phyloP scores from a whole-genome alignment of 257 asterid genomes.

The Nicotiana noctiflora region DNA sequence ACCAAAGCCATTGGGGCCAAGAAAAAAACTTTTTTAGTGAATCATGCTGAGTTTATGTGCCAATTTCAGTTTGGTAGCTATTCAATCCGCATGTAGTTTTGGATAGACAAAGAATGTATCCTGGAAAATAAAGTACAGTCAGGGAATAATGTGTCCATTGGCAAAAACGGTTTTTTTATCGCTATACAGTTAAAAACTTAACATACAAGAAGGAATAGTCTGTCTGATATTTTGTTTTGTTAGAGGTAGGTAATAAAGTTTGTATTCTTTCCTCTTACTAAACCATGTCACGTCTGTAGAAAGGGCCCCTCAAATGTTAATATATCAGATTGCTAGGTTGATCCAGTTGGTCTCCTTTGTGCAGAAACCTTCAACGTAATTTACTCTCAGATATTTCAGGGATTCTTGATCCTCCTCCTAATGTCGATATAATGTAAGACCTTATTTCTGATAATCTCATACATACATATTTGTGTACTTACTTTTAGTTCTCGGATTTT shows the following conservation, averaged over 20 bases:
- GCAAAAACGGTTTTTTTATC: background rate
- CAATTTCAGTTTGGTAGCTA: background rate
- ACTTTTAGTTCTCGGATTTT: background rate
- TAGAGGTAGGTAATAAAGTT: background rate
- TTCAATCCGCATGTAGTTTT: background rate
- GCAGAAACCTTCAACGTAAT: conserved; percentile 43
- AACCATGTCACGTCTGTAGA: background rate
- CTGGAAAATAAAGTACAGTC: background rate
- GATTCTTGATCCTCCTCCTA: conserved; percentile 32
- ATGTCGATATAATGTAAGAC: conserved; percentile 37
- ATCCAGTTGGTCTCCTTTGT: conserved; percentile 11
- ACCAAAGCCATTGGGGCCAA: no score
- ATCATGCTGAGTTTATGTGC: background rate
- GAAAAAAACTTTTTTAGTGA: background rate
- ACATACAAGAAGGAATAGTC: background rate
- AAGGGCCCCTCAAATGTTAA: background rate
- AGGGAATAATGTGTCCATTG: background rate
- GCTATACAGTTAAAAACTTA: background rate
- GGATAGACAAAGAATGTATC: background rate
- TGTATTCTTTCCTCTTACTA: background rate
- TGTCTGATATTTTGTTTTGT: background rate
- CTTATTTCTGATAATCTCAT: background rate
- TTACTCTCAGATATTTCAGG: conserved; percentile 45
- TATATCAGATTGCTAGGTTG: background rate
- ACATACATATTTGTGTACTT: background rate